Percentiles rank a stretch among this genome's conserved stretches.
Conservation (phyloP, 2,329 filamentous ascomycete species). For the Talaromyces verruculosus region DNA sequence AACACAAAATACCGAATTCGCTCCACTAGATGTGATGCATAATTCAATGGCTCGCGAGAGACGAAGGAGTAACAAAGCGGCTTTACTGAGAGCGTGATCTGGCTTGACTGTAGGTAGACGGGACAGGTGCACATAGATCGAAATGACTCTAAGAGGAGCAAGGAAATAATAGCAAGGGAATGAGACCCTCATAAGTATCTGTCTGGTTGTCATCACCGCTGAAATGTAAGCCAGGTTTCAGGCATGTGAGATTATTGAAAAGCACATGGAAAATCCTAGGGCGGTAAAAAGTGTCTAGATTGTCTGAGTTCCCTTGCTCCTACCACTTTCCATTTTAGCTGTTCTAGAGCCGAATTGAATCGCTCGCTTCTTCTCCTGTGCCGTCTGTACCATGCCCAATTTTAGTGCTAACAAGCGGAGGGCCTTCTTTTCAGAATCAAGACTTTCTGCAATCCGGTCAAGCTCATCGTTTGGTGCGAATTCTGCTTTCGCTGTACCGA, state of each 20-base stretch:
- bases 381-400: slow-evolving; percentile 69
- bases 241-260: not conserved
- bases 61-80: not conserved
- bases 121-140: not conserved
- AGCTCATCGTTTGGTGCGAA: slow-evolving; percentile 25
- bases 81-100: slow-evolving; percentile 2
- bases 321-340: slow-evolving; percentile 72
- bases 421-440: slow-evolving; percentile 79
- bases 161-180: slow-evolving; percentile 4
- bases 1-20: slow-evolving; percentile 1
- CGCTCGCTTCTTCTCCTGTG: slow-evolving; percentile 88
- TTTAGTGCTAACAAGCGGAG: slow-evolving; percentile 73
- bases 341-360: slow-evolving; percentile 82
- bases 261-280: not conserved
- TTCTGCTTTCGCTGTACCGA: slow-evolving; percentile 52
- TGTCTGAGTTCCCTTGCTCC: slow-evolving; percentile 65
- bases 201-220: slow-evolving; percentile 44
- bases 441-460: slow-evolving; percentile 23
- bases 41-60: not conserved
- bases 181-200: slow-evolving; percentile 45
- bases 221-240: slow-evolving; percentile 18
- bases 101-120: slow-evolving; percentile 21
- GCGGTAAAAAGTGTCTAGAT: slow-evolving; percentile 12
- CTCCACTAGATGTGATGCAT: slow-evolving; percentile 19
- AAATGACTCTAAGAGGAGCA: not conserved